Evolutionary conservation across 1,284 basidiomycete genomes (phyloP).

Genomic region (Malassezia japonica): DNA sequence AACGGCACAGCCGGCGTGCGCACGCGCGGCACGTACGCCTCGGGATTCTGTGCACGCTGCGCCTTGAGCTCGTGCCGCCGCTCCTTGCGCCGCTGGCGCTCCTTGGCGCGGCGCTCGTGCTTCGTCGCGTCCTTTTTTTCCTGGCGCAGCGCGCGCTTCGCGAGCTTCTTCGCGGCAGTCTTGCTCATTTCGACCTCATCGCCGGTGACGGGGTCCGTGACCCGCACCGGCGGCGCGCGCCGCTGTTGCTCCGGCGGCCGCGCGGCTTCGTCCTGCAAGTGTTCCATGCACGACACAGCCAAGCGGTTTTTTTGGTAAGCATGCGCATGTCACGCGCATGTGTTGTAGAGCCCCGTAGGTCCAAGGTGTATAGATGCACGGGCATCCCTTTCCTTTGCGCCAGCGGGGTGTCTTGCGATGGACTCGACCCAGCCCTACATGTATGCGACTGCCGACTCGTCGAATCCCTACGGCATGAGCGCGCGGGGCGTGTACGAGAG

Average conservation of each 20-base stretch:
- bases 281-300: neutral
- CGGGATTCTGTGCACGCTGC: slow-evolving; percentile 40
- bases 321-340: too few species aligned
- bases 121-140: slow-evolving; percentile 61
- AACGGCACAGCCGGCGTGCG: slow-evolving; percentile 52
- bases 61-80: neutral
- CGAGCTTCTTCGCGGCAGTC: slow-evolving; percentile 67
- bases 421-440: neutral
- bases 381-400: too few species aligned
- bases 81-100: slow-evolving; percentile 53
- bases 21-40: slow-evolving; percentile 52
- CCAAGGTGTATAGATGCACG: too few species aligned
- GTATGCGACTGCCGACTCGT: neutral
- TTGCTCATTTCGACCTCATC: slow-evolving; percentile 54
- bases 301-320: too few species aligned
- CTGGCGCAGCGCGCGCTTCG: slow-evolving; percentile 51
- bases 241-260: neutral
- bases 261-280: neutral
- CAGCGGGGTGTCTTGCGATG: too few species aligned
- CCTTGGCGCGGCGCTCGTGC: slow-evolving; percentile 63
- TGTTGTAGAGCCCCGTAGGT: too few species aligned
- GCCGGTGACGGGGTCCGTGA: slow-evolving; percentile 8
- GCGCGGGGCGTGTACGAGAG: too few species aligned
- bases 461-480: neutral
- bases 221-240: slow-evolving; percentile 6